Conservation (phyloP, 129 eudicot species). For the Kitagawia praeruptora region DNA sequence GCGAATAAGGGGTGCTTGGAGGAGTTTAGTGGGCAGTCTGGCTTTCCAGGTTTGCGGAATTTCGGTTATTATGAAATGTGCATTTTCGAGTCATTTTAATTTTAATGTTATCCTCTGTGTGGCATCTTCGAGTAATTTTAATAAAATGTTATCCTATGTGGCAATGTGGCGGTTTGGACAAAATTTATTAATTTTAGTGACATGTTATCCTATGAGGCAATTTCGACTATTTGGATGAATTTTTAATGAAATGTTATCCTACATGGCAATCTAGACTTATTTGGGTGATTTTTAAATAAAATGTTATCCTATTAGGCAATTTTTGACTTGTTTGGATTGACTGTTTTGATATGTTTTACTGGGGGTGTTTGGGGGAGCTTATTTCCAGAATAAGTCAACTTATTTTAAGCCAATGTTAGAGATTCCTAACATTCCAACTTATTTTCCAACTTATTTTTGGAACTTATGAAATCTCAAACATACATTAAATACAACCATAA, state of each 20-base stretch:
- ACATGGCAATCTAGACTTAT: neutral
- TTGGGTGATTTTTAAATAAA: neutral
- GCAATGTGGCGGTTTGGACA: neutral
- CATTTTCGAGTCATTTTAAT: too few relatives aligned
- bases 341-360: neutral
- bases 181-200: neutral
- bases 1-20: too few relatives aligned
- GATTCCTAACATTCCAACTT: too few relatives aligned
- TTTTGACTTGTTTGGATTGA: neutral
- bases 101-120: too few relatives aligned
- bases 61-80: neutral
- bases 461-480: too few relatives aligned
- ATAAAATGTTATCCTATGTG: neutral
- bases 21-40: slow-evolving; percentile 18
- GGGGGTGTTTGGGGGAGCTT: neutral
- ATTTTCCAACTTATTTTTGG: too few relatives aligned
- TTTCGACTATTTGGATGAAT: neutral
- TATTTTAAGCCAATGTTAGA: too few relatives aligned
- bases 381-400: too few relatives aligned
- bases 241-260: neutral
- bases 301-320: neutral
- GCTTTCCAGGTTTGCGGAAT: slow-evolving; percentile 25
- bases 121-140: neutral
- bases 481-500: too few relatives aligned
- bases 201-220: neutral